Percentiles rank a stretch among this genome's conserved stretches.
Conservation (phyloP, 1,139 yeast genomes). For the Candida gigantensis region DNA sequence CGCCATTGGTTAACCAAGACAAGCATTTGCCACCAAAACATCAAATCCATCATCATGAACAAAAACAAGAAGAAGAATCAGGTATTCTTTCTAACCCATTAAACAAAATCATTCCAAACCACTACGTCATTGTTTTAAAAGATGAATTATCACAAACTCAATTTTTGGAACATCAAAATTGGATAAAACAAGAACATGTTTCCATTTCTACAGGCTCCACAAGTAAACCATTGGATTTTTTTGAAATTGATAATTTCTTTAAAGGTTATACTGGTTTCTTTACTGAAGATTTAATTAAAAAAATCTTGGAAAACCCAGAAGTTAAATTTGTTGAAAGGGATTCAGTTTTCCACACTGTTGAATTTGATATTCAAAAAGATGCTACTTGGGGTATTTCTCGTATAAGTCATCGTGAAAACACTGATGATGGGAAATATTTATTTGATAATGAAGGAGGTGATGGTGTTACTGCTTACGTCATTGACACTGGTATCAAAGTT, state of each 20-base stretch:
- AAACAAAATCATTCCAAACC: conserved; percentile 49
- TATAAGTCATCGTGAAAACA: conserved; percentile 79
- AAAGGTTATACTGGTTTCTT: conserved; percentile 77
- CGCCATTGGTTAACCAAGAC: conserved; percentile 7
- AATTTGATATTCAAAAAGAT: conserved; percentile 68
- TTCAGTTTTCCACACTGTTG: conserved; percentile 68
- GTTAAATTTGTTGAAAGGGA: conserved; percentile 81
- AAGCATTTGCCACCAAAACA: background rate
- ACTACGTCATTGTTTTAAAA: conserved; percentile 38
- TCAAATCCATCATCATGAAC: conserved; percentile 1
- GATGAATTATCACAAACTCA: conserved; percentile 25
- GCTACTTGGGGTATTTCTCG: conserved; percentile 98
- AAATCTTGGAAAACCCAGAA: conserved; percentile 70
- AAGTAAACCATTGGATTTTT: conserved; percentile 50
- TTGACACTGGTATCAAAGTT: conserved; percentile 89
- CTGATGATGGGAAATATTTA: conserved; percentile 79
- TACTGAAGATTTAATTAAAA: conserved; percentile 67
- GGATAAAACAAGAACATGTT: conserved; percentile 41
- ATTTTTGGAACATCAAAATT: conserved; percentile 60
- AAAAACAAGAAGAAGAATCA: too few relatives aligned
- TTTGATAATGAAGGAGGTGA: conserved; percentile 84
- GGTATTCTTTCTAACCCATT: conserved; percentile 8
- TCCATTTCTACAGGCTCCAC: conserved; percentile 32
- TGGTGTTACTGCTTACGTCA: conserved; percentile 89
- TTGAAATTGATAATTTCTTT: conserved; percentile 55